Evolutionary conservation across 1,284 basidiomycete genomes (phyloP), one percentile per base, ranked within the genome.

Genomic region (Singerocomus rubriflavus): DNA sequence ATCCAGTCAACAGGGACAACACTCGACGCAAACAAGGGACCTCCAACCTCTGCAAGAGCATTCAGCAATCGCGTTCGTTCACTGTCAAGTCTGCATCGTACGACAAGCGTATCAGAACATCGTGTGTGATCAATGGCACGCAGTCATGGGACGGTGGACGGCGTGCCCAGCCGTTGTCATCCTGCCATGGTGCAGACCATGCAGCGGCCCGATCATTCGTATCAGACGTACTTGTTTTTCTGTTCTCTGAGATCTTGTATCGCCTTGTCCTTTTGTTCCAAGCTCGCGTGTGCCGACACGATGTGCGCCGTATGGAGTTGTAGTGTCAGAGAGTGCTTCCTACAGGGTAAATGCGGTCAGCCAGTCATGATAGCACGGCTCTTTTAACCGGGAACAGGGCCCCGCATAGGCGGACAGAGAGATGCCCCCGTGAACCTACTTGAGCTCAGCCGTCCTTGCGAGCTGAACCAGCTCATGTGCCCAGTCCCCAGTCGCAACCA

Each of bases 221-320:
- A 47, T 41, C 45, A 29, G 10, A 72, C 76, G 45, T 61, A 88
- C 86, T 85, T 84, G 67, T 88, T 88, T 68, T 84, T 85, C 70
- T 91, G 87, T 66, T 88, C 87, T 52, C 80, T 81, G 45, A 91
- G 71, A 62, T 91, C 88, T 67, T 90, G 85, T 30, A 91, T 80
- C 5, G 83, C 78, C 56, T 82, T 86, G 57, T 77, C 78, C 66
- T 88, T 90, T 63, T 84, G 78, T 52, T 90, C 86, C 6, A 91
- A 71, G 33, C 82, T 78, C 4, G 85, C 80, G 62, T 91, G 87
- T 7, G 88, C 85, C 12, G 88, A 88, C 3, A 91, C 72, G 38
- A 91, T 89, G 62, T 91, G 87, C n/a, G 88, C 88, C 9, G 88
- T 91, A 57, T 91, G 88, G 25, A 91, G 71, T 63, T 91, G 88